Conservation (phyloP, 192 early-diverging fungal genomes). For the Glomus cerebriforme region DNA sequence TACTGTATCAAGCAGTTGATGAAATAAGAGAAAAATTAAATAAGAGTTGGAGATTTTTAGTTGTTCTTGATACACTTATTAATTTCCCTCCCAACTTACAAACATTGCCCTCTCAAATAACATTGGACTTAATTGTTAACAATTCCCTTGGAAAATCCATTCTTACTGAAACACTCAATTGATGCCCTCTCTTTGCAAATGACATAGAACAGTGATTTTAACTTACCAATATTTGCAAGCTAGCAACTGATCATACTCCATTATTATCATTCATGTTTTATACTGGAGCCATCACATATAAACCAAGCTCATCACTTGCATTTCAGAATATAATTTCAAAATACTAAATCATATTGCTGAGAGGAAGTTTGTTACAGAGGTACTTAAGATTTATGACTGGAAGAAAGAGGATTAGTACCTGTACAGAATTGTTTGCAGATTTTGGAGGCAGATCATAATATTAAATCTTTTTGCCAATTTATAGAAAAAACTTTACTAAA, state of each 20-base stretch:
- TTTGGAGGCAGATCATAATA: background rate
- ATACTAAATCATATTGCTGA: background rate
- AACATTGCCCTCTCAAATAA: background rate
- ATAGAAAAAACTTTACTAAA: background rate
- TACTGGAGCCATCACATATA: background rate
- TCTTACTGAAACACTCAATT: background rate
- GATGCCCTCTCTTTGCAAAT: background rate
- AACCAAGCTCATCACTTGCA: background rate
- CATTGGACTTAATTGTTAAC: slow-evolving; percentile 4
- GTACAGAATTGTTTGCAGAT: background rate
- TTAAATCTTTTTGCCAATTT: background rate
- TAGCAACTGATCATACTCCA: slow-evolving; percentile 2
- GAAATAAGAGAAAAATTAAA: background rate
- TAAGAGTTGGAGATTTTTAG: background rate
- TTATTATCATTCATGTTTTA: slow-evolving; percentile 12
- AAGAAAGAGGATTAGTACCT: background rate
- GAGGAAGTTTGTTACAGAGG: background rate
- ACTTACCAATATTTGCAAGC: background rate
- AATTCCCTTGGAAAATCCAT: slow-evolving; percentile 8
- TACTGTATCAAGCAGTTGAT: background rate
- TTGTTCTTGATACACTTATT: background rate
- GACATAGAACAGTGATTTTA: background rate
- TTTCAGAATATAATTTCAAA: background rate
- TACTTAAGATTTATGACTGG: background rate
- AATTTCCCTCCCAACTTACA: background rate